Base-by-base conservation (phyloP, 73 alveolate species). In the Paramecium tetraurelia region DNA sequence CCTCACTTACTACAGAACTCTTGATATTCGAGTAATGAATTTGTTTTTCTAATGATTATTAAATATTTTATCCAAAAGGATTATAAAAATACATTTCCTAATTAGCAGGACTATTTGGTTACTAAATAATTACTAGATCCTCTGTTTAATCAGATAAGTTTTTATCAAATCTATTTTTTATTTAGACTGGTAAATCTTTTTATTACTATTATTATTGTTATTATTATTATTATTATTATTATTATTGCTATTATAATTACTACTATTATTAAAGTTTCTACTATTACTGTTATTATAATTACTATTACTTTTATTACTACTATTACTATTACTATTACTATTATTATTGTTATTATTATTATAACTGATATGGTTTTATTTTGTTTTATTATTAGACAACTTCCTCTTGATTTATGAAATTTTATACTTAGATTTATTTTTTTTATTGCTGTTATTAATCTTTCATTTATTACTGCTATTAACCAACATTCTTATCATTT, bases 1-100 rank as follows among this genome's bases (percentile, higher is more conserved):
- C 90, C 31, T 80, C 90, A 48, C 90, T 80, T 43, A 41, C 90
- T 3, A 80, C 21, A 18, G 90, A 80, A 46, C 90, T 80, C 46
- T 80, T 80, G 0, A 80, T 80, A 41, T 33, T 80, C 10, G 90
- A 80, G 46, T 80, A 80, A 46, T 80, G 90, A 18, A 80, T 48
- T 44, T 80, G 7, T 22, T 80, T 80, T 80, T 80, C 90, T 24
- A 24, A 12, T 12, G 87, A 41, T 33, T 75, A 75, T 41, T 75
- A 4, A 53, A 27, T 5, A 33, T 36, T 40, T 80, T 40, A 44
- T 10, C 44, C 27, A 41, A 80, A 80, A 12, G 90, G 90, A 46
- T 80, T 80, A 80, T 80, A 80, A 14, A 80, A 80, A 80, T 80
- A 80, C 29, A 44, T 20, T 21, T 80, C 90, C 22, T 80, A 46